Evolutionary conservation across 73 alveolate genomes (phyloP), one percentile per base, ranked within the genome.

Genomic region (Vitrella brassicaformis): DNA sequence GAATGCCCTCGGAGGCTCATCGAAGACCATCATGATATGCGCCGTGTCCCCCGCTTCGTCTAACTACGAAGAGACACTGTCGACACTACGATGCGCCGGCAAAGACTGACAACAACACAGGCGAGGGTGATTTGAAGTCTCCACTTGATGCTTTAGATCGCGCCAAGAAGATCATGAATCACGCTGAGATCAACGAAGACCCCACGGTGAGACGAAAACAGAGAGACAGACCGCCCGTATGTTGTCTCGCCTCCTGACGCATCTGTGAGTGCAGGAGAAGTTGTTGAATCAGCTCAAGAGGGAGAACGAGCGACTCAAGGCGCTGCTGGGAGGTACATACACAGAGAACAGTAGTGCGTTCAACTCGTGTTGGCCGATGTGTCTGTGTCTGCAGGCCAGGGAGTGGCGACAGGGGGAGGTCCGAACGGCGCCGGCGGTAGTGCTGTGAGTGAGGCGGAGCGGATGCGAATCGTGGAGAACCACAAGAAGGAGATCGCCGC

Each of bases 1-100:
- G 79, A 96, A 95, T 80, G 99, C 99, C 0, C 90, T 96, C 30
- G 99, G 99, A 29, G 84, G 84, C 31, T 78, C 95, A 72, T 89
- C 98, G 31, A 95, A 95, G 89, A 95, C 99, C 29, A 88, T 94
- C 75, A 96, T 96, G 99, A 88, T 96, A 31, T 94, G 98, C 78
- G 99, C 99, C 26, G 74, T 96, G n/a, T 85, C 96, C 0, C 99
- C 99, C 0, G 98, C 99, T 26, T 84, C 89, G 32, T 89, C 91
- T 19, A 96, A 96, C 84, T 96, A 91, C 80, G 98, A 95, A 26
- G 99, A 96, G 82, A 90, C 99, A 47, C 80, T 96, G 79, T 76
- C 94, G 73, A 96, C 99, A 10, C 85, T 96, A 71, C 93, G 98
- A 81, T 96, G 93, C 81, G 99, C 99, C 25, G 98, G 95, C 81